Evolutionary conservation across 2,329 filamentous ascomycete genomes (phyloP).

Genomic region (Arthroderma uncinatum): DNA sequence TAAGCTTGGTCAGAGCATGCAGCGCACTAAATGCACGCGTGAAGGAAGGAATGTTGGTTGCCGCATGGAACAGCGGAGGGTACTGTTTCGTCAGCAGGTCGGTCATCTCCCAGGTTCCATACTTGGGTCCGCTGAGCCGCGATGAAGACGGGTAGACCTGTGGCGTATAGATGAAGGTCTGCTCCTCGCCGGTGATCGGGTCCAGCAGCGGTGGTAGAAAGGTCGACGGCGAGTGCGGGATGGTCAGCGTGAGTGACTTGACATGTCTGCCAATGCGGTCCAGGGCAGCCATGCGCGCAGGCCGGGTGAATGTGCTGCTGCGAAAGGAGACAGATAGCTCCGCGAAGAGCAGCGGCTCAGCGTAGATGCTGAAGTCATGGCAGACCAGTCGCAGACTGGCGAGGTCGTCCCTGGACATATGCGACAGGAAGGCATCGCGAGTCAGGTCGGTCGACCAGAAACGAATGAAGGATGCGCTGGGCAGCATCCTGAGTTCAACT

Average conservation of each 20-base stretch:
- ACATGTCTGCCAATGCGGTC: conserved; percentile 68
- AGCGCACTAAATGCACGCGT: conserved; percentile 60
- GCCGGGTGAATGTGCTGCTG: conserved; percentile 63
- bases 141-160: conserved; percentile 51
- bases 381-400: conserved; percentile 27
- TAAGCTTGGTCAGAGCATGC: conserved; percentile 60
- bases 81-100: conserved; percentile 78
- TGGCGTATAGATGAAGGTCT: conserved; percentile 71
- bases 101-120: conserved; percentile 66
- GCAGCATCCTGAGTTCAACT: conserved; percentile 7
- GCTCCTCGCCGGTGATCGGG: conserved; percentile 62
- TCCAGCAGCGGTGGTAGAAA: conserved; percentile 78
- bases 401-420: conserved; percentile 26
- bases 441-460: conserved; percentile 29
- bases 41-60: conserved; percentile 77
- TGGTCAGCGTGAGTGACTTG: conserved; percentile 63
- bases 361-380: conserved; percentile 24
- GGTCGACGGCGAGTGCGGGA: conserved; percentile 65
- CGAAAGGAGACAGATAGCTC: conserved; percentile 37
- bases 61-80: conserved; percentile 77
- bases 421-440: conserved; percentile 24
- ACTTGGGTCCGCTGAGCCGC: conserved; percentile 55
- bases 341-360: conserved; percentile 32
- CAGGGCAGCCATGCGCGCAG: conserved; percentile 61
- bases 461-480: conserved; percentile 21